Conservation (phyloP, 2,329 filamentous ascomycete genomes). For the Botryotinia narcissicola region DNA sequence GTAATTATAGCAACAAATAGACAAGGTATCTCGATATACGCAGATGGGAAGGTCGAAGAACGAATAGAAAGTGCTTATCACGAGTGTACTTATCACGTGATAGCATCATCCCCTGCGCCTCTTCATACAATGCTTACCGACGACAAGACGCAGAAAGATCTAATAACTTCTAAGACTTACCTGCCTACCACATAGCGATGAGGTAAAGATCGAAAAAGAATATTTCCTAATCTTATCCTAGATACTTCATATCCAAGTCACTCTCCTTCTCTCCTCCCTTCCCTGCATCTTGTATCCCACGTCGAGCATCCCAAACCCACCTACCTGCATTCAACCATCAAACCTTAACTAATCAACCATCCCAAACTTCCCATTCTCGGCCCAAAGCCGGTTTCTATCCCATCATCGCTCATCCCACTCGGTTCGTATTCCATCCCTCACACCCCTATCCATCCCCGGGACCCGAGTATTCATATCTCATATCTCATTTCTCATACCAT, state of each 20-base stretch:
- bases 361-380: not conserved
- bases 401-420: not conserved
- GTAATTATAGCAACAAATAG: not conserved
- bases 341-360: not conserved
- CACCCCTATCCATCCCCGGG: not conserved
- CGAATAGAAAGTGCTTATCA: not conserved
- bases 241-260: not conserved
- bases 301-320: not conserved
- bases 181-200: not conserved
- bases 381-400: not conserved
- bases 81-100: not conserved
- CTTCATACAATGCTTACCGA: not conserved
- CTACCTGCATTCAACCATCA: not conserved
- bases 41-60: not conserved
- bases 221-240: not conserved
- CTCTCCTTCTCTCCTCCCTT: not conserved
- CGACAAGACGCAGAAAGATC: not conserved
- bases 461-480: not conserved
- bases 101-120: fast-evolving
- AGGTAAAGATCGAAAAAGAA: not conserved
- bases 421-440: not conserved
- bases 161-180: not conserved
- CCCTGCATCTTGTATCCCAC: not conserved
- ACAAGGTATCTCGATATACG: not conserved
- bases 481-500: not conserved